Base-by-base conservation (phyloP, 495 filamentous ascomycete genomes). In the Daldinia childiae region DNA sequence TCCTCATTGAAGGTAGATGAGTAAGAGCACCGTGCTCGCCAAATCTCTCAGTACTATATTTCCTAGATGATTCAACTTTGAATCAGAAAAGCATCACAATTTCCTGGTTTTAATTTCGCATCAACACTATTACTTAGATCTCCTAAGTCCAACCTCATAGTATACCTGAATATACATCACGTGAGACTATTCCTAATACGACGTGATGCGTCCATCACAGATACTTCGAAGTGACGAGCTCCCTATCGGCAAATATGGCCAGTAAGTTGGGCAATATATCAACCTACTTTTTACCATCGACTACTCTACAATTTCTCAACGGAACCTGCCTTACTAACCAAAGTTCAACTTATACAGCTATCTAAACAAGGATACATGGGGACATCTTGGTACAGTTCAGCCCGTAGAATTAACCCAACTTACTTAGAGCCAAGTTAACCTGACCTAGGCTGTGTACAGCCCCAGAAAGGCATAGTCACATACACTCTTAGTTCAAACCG, bases 381-480 rank as follows among this genome's bases (percentile, higher is more conserved):
- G 69, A 15, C 48, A 73, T 14, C 60, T 68, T 29, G 68, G 68
- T 71, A 43, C 9, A 39, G 34, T 27, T 8, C 4, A 36, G 1
- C 24, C 6, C 21, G 26, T 8, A 27, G 0, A 6, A 24, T n/a
- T 30, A 14, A 26, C 21, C 24, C 14, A 9, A 19, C 57, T 45
- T 27, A 2, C 6, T 9, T 45, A 14, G 6, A 17, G 15, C 30
- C 57, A 34, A 71, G 32, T 6, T 36, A 9, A 26, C 38, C 12
- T 26, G 3, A 19, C 41, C 21, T 12, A 73, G 64, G 64, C 12
- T 61, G 64, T 26, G 14, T 68, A 17, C 32, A 3, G 9, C 70
- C 64, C 2, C 86, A 88, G 71, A 87, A 83, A 70, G 83, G 85
- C 74, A 83, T 89, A 72, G 77, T 84, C 74, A 69, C 78, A 50